Base-by-base conservation (phyloP, 495 filamentous ascomycete genomes). In the Penicillium steckii region DNA sequence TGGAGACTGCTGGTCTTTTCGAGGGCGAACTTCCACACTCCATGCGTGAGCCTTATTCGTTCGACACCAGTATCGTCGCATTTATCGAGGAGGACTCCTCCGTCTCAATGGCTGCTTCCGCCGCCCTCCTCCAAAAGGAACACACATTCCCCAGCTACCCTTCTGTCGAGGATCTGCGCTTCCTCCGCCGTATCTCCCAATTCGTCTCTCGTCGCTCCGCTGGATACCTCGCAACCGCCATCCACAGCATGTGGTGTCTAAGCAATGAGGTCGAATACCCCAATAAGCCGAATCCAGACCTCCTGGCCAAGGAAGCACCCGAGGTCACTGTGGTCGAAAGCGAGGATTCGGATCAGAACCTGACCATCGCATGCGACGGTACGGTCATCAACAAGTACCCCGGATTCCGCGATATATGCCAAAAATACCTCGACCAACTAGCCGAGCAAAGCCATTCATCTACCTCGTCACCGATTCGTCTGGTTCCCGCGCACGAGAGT, bases 41-140 rank as follows among this genome's bases (percentile, higher is more conserved):
- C n/a, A 74, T 92, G 56, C 69, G 70, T 13, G 70, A 80, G 49
- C 74, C 80, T 35, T 87, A 90, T 59, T 81, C 84, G 12, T 75
- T 92, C 32, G 80, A 86, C 26, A 92, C 89, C 8, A 82, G 85
- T 29, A 87, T 87, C 43, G 74, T 91, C 26, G 87, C 74, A 10
- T 63, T 67, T 51, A 68, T 80, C 25, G 75, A 80, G 37, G 68
- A 67, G 4, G 84, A 86, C 52, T 63, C 66, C 5, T 75, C 77
- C 1, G 59, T 72, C 8, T 66, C 62, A 8, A 62, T 85, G 7
- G 53, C 73, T 1, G 53, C 74, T 15, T 77, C 81, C 3, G 69
- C 70, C 21, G 60, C 73, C 1, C 62, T 80, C 7, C 69, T 86
- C 26, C 69, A 79, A 44, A 74, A 79, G 30, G 61, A 71, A n/a